Evolutionary conservation across 2,329 filamentous ascomycete species (phyloP).

Genomic region (Neonectria coccinea): DNA sequence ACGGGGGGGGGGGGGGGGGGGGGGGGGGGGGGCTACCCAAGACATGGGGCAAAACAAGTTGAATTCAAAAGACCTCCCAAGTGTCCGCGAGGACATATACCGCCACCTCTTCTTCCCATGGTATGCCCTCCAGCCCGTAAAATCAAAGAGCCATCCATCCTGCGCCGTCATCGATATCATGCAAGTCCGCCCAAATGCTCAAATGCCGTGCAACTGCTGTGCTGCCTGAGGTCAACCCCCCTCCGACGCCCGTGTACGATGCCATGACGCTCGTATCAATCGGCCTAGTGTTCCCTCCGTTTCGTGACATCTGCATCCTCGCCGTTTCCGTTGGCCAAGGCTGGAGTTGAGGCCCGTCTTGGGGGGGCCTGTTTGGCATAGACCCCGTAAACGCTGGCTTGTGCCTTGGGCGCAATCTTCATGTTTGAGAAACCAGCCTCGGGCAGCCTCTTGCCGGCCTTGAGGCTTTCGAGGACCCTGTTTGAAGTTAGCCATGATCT

Average conservation of each 20-base stretch:
- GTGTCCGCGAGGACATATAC: constrained; percentile 14
- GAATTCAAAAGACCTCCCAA: constrained; percentile 8
- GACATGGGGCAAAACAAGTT: constrained; percentile 3
- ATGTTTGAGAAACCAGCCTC: constrained; percentile 78
- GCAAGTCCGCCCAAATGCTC: constrained; percentile 8
- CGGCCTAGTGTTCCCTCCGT: constrained; percentile 2
- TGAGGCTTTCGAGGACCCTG: constrained; percentile 87
- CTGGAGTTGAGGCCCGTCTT: constrained; percentile 11
- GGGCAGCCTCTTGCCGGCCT: constrained; percentile 77
- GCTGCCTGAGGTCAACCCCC: background rate
- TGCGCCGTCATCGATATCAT: constrained; percentile 9
- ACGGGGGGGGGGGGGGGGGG: too few species aligned
- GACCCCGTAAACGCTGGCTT: constrained; percentile 72
- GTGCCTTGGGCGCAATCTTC: constrained; percentile 70
- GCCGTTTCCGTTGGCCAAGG: background rate
- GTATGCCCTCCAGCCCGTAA: background rate
- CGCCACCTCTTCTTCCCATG: background rate
- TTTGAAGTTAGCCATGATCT: constrained; percentile 4
- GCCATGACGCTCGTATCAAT: constrained; percentile 12
- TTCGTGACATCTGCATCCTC: background rate
- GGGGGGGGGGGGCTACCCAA: too few species aligned
- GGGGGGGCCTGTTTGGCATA: constrained; percentile 44
- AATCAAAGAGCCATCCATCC: constrained; percentile 14
- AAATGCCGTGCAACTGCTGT: constrained; percentile 14
- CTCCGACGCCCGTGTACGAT: constrained; percentile 2